A percentile compares a stretch with the other conserved stretches of the same genome.
Conservation (phyloP, 2,329 filamentous ascomycete genomes). For the Xylaria sp. region DNA sequence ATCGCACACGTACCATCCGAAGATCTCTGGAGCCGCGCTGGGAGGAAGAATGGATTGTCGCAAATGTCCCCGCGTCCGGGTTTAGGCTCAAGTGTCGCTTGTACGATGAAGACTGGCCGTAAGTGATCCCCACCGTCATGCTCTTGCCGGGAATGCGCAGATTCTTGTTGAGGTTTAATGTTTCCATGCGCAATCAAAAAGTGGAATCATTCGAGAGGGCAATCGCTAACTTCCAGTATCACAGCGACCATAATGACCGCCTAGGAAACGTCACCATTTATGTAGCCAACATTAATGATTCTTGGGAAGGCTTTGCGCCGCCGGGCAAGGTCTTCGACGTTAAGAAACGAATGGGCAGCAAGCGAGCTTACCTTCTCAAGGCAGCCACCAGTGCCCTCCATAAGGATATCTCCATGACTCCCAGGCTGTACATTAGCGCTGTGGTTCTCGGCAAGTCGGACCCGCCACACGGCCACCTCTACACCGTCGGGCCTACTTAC, state of each 20-base stretch:
- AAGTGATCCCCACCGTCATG: background rate
- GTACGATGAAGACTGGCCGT: constrained; percentile 87
- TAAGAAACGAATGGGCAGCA: constrained; percentile 87
- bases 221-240: background rate
- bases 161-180: background rate
- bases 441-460: constrained; percentile 82
- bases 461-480: constrained; percentile 74
- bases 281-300: constrained; percentile 67
- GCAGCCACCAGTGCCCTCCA: constrained; percentile 72
- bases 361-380: constrained; percentile 83
- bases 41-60: constrained; percentile 88
- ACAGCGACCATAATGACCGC: constrained; percentile 80
- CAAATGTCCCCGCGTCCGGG: constrained; percentile 82
- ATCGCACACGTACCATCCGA: constrained; percentile 81
- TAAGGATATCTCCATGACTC: constrained; percentile 73
- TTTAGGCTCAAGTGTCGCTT: constrained; percentile 87
- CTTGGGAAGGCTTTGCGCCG: constrained; percentile 75
- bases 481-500: constrained; percentile 78
- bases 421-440: constrained; percentile 77
- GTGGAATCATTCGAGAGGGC: background rate
- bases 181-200: background rate
- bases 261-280: constrained; percentile 85
- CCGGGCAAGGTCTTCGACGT: constrained; percentile 71
- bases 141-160: background rate
- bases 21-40: constrained; percentile 79